A percentile compares a stretch with the other conserved stretches of the same genome.
Evolutionary conservation across 1,284 basidiomycete species (phyloP).

Genomic region (Quambalaria eucalypti): DNA sequence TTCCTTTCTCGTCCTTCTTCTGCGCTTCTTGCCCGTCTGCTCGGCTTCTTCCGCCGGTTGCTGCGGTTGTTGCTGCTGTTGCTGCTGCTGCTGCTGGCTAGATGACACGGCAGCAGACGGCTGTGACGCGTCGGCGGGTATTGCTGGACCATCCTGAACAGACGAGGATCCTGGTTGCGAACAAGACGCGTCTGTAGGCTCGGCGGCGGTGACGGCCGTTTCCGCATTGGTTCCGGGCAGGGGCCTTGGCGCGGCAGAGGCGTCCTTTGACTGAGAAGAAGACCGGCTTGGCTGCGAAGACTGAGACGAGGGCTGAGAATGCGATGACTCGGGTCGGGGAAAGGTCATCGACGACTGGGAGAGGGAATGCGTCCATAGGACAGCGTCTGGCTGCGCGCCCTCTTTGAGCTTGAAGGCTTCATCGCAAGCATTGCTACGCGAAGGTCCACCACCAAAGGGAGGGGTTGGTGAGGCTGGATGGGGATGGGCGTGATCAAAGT

Average conservation of each 20-base stretch:
- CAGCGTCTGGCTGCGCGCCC: background rate
- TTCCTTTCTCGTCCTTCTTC: conserved; percentile 6
- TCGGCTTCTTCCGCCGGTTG: no score
- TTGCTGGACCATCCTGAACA: no score
- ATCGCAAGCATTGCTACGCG: background rate
- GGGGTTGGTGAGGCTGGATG: no score
- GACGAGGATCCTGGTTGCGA: no score
- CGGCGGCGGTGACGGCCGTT: background rate
- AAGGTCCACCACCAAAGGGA: no score
- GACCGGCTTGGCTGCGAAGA: no score
- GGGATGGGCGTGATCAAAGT: no score
- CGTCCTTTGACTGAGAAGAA: no score
- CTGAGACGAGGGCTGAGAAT: background rate
- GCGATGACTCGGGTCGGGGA: background rate
- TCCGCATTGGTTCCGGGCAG: background rate
- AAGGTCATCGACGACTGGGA: background rate
- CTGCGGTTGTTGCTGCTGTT: background rate
- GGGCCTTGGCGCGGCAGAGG: no score
- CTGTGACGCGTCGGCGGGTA: background rate
- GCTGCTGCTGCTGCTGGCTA: background rate
- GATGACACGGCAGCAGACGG: background rate
- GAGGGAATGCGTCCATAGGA: background rate
- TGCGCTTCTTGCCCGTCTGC: conserved; percentile 1
- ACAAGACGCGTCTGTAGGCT: no score
- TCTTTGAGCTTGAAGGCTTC: background rate